phyloP scores from a whole-genome alignment of 345 rosid species.

The Pistacia vera region DNA sequence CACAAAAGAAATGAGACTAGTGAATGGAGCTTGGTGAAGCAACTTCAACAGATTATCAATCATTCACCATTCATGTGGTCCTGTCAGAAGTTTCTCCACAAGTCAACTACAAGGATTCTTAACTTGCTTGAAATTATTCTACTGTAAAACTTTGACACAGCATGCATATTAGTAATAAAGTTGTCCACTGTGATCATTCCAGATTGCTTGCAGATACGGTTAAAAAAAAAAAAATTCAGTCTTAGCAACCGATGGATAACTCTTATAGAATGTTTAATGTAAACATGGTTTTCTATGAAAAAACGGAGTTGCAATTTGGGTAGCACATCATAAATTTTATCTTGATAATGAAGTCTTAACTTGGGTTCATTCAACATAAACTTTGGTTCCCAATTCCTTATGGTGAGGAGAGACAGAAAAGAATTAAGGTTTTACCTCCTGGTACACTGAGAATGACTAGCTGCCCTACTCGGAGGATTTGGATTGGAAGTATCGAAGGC shows the following conservation, averaged over 20 bases:
- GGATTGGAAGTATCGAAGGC: slow-evolving; percentile 96
- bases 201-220: not conserved
- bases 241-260: slow-evolving; percentile 1
- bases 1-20: not conserved
- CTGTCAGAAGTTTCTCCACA: not conserved
- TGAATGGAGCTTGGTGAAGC: not conserved
- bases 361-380: not conserved
- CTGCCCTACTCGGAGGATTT: slow-evolving; percentile 86
- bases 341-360: not conserved
- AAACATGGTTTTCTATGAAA: not conserved
- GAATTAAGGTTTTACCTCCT: slow-evolving; percentile 59
- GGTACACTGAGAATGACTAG: slow-evolving; percentile 93
- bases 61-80: not conserved
- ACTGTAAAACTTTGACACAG: not conserved
- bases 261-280: not conserved
- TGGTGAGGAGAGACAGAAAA: not conserved
- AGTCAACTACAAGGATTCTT: too few relatives aligned
- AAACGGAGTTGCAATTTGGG: not conserved
- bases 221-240: too few relatives aligned
- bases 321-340: not conserved
- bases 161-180: too few relatives aligned
- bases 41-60: not conserved
- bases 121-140: not conserved
- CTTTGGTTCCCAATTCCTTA: not conserved
- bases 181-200: not conserved